Evolutionary conservation across 257 asterid genomes (phyloP).

Genomic region (Anisodus acutangulus): DNA sequence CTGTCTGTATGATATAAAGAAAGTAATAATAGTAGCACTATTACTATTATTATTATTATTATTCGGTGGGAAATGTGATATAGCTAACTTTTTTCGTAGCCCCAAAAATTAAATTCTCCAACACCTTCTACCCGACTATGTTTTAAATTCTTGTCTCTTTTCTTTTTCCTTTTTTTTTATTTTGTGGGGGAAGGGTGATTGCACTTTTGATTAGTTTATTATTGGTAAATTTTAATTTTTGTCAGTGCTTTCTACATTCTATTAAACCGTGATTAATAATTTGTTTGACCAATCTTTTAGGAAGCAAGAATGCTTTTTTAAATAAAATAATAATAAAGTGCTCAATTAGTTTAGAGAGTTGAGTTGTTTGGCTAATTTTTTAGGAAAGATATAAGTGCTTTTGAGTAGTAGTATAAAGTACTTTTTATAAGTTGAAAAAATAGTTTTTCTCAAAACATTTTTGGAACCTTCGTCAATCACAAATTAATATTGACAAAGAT

Average conservation of each 20-base stretch:
- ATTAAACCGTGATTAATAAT: neutral
- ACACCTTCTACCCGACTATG: slow-evolving; percentile 36
- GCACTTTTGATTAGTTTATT: neutral
- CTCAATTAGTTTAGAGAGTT: too few relatives aligned
- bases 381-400: too few relatives aligned
- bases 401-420: too few relatives aligned
- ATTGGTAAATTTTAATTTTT: neutral
- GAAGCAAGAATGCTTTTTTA: too few relatives aligned
- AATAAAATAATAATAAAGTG: too few relatives aligned
- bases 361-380: too few relatives aligned
- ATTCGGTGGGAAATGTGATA: slow-evolving; percentile 23
- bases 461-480: too few relatives aligned
- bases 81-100: slow-evolving; percentile 33
- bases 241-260: neutral
- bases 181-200: neutral
- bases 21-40: neutral
- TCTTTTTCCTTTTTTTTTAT: neutral
- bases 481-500: too few relatives aligned
- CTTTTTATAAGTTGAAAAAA: too few relatives aligned
- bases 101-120: slow-evolving; percentile 21
- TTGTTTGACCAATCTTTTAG: too few relatives aligned
- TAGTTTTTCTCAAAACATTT: too few relatives aligned
- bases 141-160: slow-evolving; percentile 27
- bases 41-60: neutral
- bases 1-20: neutral